Evolutionary conservation across 345 rosid species (phyloP), one percentile per base, ranked within the genome.

Genomic region (Garcia nutans): DNA sequence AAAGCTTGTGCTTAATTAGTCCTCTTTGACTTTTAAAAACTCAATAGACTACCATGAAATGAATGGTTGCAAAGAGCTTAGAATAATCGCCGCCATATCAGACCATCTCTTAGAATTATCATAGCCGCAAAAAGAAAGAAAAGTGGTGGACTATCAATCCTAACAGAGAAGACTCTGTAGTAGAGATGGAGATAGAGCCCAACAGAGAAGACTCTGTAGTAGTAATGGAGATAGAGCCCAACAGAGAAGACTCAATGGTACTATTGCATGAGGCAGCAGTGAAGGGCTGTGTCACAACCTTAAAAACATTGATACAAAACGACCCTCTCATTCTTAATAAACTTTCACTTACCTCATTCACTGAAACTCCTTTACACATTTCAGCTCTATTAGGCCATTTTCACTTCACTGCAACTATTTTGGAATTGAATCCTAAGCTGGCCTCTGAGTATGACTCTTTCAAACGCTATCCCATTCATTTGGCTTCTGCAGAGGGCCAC

Each of bases 401-500:
- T 23, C 72, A 65, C 12, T 75, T 75, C 72, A 54, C 78, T 12
- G 2, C 11, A n/a, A 37, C 49, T 8, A 20, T 75, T 55, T 65
- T 75, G 2, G 16, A 10, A 20, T 17, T 3, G 12, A n/a, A 24
- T 11, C 72, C 78, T 3, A 16, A 57, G 8, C n/a, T 66, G 28
- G 54, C 66, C 13, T 8, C 55, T 1, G 58, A 56, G 11, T 9
- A 5, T 2, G 65, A 75, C 55, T 56, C 65, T 1, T 9, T 37
- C 3, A 16, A 50, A 16, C 65, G 31, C 1, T 22, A 24, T 55
- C 72, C 78, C 0, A 65, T 75, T 58, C 78, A 75, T 37, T 26
- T 67, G 37, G 78, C 73, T 23, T 41, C 72, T 5, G 78, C 78
- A 10, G 63, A 52, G 49, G 71, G 71, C 15, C 52, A 74, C 15